Evolutionary conservation across 106 monocot species (phyloP).

Genomic region (Gastrodia elata): DNA sequence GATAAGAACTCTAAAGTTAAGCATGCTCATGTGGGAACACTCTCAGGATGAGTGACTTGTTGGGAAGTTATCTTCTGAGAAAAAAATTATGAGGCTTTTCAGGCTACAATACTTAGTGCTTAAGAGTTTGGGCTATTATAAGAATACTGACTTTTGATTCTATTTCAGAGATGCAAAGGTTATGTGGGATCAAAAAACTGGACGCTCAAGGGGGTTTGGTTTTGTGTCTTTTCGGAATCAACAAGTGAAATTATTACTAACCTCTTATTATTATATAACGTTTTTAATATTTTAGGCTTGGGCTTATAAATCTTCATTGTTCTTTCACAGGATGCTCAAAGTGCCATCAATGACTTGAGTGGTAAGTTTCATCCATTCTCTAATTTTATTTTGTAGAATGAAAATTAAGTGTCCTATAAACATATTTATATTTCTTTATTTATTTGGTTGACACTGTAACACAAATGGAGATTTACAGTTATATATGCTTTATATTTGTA

Average conservation of each 20-base stretch:
- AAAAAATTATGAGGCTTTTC: too few species aligned
- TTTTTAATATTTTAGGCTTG: neutral
- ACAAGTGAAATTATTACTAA: conserved; percentile 33
- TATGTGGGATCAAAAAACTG: conserved; percentile 97
- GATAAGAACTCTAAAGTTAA: too few species aligned
- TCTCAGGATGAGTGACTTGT: too few species aligned
- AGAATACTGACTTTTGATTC: neutral
- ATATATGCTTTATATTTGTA: neutral
- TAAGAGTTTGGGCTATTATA: too few species aligned
- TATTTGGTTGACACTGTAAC: conserved; percentile 1
- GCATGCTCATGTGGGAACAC: too few species aligned
- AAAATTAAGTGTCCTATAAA: neutral
- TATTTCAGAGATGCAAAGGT: conserved; percentile 79
- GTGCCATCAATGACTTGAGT: conserved; percentile 85
- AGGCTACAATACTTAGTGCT: too few species aligned
- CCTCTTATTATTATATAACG: neutral
- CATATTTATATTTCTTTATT: neutral
- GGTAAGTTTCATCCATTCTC: conserved; percentile 24
- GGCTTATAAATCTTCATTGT: neutral
- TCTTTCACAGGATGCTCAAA: conserved; percentile 85
- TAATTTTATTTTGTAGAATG: neutral
- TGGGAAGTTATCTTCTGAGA: too few species aligned
- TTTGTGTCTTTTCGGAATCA: conserved; percentile 92
- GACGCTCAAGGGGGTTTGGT: conserved; percentile 89
- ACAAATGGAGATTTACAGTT: neutral